Evolutionary conservation across 495 filamentous ascomycete genomes (phyloP), one percentile per base, ranked within the genome.

Genomic region (Trichoderma virens): DNA sequence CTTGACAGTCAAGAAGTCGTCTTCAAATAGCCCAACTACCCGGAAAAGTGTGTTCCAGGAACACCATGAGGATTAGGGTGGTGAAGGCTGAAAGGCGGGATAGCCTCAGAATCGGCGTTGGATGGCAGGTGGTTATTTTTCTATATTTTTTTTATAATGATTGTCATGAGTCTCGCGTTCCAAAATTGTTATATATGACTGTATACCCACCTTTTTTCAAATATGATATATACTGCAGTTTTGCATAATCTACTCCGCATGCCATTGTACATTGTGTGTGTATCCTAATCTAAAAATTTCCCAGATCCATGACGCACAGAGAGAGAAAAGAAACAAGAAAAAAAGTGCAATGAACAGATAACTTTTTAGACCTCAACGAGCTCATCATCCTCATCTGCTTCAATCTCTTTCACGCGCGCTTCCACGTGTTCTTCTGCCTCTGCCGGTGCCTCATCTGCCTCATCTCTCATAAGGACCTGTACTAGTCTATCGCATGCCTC

Each of bases 401-500:
- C 47, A 28, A 62, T 18, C 32, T 41, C 38, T 35, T 62, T 45
- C 1, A 41, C n/a, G 18, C 32, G 34, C 61, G 88, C 67, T 87
- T 89, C 7, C 1, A 27, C 6, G 9, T n/a, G n/a, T 35, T 88
- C 67, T 87, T 89, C 7, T 88, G 88, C 68, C 88, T 90, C 74
- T 71, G 88, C 51, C 83, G 87, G 61, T 87, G 76, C 87, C 27
- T 88, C 70, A 13, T 76, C 72, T 59, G 69, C 80, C 70, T 91
- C 94, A 65, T 93, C 92, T 60, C 89, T 82, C 92, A 96, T 95
- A 47, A 98, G 70, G 14, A 98, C 85, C 68, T 98, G 90, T 39
- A 98, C 94, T 61, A 97, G 69, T 69, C 94, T 81, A 72, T 98
- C 94, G 68, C 90, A 94, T 18, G 85, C 89, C 69, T 96, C 93